A percentile compares a stretch with the other conserved stretches of the same genome.
phyloP scores from a whole-genome alignment of 352 stramenopile species.

The Phytopythium chamaehyphon region DNA sequence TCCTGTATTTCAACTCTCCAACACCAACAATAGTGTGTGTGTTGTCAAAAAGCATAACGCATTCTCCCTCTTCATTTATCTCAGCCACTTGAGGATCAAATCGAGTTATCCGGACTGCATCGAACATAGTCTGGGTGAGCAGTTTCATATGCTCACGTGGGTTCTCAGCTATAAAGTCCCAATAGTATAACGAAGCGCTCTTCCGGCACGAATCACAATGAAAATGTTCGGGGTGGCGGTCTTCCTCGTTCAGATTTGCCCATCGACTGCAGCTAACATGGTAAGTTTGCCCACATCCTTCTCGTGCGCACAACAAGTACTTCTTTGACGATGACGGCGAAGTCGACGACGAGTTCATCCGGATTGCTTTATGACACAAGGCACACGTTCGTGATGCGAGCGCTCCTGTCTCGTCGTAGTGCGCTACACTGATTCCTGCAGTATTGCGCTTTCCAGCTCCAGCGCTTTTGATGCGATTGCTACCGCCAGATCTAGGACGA shows the following conservation, averaged over 20 bases:
- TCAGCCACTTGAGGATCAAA: background rate
- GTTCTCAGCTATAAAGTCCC: conserved; percentile 61
- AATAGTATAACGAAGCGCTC: conserved; percentile 36
- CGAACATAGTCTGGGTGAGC: conserved; percentile 49
- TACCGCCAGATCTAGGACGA: conserved; percentile 7
- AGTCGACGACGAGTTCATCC: conserved; percentile 15
- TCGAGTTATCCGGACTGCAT: conserved; percentile 22
- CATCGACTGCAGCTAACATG: conserved; percentile 70
- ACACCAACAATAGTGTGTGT: conserved; percentile 38
- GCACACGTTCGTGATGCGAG: conserved; percentile 45
- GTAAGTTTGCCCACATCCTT: conserved; percentile 54
- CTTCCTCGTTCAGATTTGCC: conserved; percentile 27
- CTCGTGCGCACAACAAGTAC: conserved; percentile 40
- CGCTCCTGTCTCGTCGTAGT: conserved; percentile 57
- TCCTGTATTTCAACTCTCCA: conserved; percentile 40
- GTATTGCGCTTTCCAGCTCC: background rate
- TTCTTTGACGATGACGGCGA: conserved; percentile 13
- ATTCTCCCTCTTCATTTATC: background rate
- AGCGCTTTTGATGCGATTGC: conserved; percentile 10
- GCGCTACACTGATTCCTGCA: conserved; percentile 25
- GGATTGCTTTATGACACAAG: conserved; percentile 48
- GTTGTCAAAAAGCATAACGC: conserved; percentile 37
- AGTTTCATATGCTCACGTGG: conserved; percentile 21
- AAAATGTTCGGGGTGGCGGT: conserved; percentile 24
- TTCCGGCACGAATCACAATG: conserved; percentile 43